phyloP scores from a whole-genome alignment of 495 filamentous ascomycete species.

The Tetracladium setigerum region DNA sequence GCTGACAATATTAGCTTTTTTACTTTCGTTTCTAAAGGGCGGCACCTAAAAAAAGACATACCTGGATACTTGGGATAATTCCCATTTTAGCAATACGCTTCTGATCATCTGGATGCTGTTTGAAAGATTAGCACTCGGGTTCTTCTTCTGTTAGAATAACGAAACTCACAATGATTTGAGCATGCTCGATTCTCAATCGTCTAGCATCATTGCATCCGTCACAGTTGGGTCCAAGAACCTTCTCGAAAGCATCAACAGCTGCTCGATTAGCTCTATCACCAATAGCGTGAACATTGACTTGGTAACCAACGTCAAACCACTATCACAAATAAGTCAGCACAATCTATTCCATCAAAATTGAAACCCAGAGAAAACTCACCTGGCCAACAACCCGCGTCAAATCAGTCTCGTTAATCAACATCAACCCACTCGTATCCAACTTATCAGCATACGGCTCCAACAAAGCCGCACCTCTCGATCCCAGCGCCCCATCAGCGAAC shows the following conservation, averaged over 20 bases:
- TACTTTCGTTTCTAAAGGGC: not conserved
- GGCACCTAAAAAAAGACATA: not conserved
- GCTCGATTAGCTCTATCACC: conserved; percentile 55
- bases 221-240: conserved; percentile 35
- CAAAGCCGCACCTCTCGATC: conserved; percentile 56
- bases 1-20: conserved; percentile 26
- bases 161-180: conserved; percentile 45
- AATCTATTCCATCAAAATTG: too few relatives aligned
- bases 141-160: not conserved
- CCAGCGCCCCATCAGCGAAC: conserved; percentile 51
- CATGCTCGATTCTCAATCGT: conserved; percentile 58
- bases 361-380: not conserved
- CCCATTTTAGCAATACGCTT: conserved; percentile 40
- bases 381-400: conserved; percentile 33
- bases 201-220: conserved; percentile 35
- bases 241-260: conserved; percentile 45
- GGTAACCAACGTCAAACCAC: conserved; percentile 23
- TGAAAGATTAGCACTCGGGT: not conserved
- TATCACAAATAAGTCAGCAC: not conserved
- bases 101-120: conserved; percentile 47
- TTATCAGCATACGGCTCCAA: conserved; percentile 55
- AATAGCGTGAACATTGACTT: conserved; percentile 48
- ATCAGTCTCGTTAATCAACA: conserved; percentile 49
- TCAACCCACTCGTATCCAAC: conserved; percentile 43
- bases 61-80: conserved; percentile 54